These are phyloP conservation scores for Aspergillus costaricaensis DNA, from an alignment of 2,329 filamentous ascomycete genomes.

Conservation along the genomic window DNA sequence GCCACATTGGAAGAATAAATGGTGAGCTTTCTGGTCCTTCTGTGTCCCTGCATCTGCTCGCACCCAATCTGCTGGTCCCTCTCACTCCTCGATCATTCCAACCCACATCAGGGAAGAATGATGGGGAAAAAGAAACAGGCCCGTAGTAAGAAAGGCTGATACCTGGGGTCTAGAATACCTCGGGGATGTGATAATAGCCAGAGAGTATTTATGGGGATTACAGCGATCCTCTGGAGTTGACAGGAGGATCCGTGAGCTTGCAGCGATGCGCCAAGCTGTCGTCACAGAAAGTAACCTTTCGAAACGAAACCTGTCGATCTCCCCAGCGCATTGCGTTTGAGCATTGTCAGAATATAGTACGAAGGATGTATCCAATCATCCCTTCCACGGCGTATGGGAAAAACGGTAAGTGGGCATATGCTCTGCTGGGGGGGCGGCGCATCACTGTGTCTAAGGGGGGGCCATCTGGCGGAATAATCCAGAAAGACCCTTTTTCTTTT, in stretches of 20 bases:
- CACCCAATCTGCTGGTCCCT: too few species aligned
- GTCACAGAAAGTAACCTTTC: neutral
- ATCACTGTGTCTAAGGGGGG: neutral
- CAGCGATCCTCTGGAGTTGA: neutral
- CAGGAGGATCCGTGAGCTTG: constrained; percentile 2
- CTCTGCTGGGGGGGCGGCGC: neutral
- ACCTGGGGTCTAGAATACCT: neutral
- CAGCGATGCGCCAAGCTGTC: constrained; percentile 1
- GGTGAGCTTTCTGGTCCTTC: neutral
- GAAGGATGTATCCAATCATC: neutral
- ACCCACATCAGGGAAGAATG: too few species aligned
- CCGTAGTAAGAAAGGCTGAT: too few species aligned
- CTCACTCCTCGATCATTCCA: too few species aligned
- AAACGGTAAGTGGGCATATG: neutral
- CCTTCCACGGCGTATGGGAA: neutral
- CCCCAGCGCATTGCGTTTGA: neutral
- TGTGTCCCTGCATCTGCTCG: neutral
- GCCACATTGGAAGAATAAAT: too few species aligned
- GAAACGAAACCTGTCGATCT: constrained; percentile 1
- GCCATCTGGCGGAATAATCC: constrained; percentile 9
- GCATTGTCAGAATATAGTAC: constrained; percentile 1
- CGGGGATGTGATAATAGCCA: neutral
- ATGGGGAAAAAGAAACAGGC: too few species aligned
- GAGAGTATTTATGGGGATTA: neutral
- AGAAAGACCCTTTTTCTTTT: constrained; percentile 10